phyloP scores from a whole-genome alignment of 768 basidiomycete species.

The Termitomyces sp. region DNA sequence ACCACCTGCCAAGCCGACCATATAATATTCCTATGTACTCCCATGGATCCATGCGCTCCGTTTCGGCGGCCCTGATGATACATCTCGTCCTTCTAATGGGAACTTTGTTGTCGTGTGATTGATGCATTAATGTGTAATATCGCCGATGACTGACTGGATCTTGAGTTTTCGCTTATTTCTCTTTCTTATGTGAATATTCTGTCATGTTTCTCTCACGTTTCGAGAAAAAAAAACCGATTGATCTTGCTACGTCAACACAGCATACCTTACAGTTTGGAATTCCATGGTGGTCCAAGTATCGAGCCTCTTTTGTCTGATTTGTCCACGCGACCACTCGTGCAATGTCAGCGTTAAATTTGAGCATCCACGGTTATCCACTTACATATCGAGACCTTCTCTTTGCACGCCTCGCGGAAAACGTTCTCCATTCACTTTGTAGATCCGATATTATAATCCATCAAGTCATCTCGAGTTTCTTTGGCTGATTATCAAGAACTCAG shows the following conservation, averaged over 20 bases:
- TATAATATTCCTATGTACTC: not conserved
- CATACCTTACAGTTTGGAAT: too few relatives aligned
- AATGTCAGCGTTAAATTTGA: not conserved
- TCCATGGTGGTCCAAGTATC: too few relatives aligned
- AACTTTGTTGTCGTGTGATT: constrained; percentile 3
- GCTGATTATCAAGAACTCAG: not conserved
- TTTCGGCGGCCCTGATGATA: not conserved
- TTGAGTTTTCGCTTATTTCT: not conserved
- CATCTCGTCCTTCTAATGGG: not conserved
- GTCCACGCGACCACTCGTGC: not conserved
- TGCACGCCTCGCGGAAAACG: not conserved
- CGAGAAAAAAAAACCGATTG: not conserved
- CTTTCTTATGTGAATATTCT: not conserved
- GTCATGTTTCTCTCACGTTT: not conserved
- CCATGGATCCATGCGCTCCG: constrained; percentile 8
- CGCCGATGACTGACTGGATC: not conserved
- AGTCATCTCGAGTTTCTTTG: not conserved
- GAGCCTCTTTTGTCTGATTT: not conserved
- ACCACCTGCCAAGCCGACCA: not conserved
- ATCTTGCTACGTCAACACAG: not conserved
- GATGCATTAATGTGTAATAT: not conserved
- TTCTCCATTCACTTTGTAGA: not conserved
- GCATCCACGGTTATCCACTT: not conserved
- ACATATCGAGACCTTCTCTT: not conserved
- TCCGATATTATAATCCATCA: not conserved